A percentile compares a stretch with the other conserved stretches of the same genome.
Evolutionary conservation across 2,329 filamentous ascomycete genomes (phyloP).

Genomic region (Hortaea werneckii): DNA sequence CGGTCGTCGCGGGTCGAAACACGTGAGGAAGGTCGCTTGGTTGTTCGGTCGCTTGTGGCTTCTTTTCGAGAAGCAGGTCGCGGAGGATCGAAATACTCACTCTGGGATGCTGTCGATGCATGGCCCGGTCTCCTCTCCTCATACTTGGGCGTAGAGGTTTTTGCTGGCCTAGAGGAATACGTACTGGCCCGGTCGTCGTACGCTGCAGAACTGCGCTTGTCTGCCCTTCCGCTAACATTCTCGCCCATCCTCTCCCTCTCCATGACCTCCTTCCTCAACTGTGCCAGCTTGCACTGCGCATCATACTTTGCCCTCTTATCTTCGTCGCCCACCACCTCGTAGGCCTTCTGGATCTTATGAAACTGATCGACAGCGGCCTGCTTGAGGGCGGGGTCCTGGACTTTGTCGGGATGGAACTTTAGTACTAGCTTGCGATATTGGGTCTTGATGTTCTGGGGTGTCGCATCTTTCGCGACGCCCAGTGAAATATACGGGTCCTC

Average conservation of each 20-base stretch:
- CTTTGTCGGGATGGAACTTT: constrained; percentile 61
- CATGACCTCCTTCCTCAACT: constrained; percentile 49
- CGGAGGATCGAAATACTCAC: constrained; percentile 27
- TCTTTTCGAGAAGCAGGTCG: constrained; percentile 29
- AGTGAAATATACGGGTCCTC: constrained; percentile 80
- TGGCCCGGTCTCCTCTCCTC: constrained; percentile 23
- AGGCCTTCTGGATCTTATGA: constrained; percentile 84
- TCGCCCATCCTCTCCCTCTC: constrained; percentile 23
- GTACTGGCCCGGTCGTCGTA: too few relatives aligned
- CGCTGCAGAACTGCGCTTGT: constrained; percentile 1
- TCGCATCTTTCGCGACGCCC: constrained; percentile 59
- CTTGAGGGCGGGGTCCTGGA: constrained; percentile 63
- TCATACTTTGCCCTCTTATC: constrained; percentile 65
- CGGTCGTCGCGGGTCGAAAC: constrained; percentile 9
- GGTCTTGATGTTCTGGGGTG: constrained; percentile 69
- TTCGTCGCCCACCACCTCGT: constrained; percentile 79
- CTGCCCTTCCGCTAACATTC: background rate
- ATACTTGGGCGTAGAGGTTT: constrained; percentile 15
- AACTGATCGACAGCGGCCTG: constrained; percentile 76
- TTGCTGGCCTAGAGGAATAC: background rate
- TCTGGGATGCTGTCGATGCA: constrained; percentile 6
- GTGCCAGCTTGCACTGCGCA: constrained; percentile 57
- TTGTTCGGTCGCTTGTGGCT: constrained; percentile 27
- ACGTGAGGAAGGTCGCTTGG: constrained; percentile 20
- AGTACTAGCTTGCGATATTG: constrained; percentile 88